These are phyloP conservation scores for Solanum okadae DNA, from an alignment of 257 asterid species.

Conservation along the genomic window DNA sequence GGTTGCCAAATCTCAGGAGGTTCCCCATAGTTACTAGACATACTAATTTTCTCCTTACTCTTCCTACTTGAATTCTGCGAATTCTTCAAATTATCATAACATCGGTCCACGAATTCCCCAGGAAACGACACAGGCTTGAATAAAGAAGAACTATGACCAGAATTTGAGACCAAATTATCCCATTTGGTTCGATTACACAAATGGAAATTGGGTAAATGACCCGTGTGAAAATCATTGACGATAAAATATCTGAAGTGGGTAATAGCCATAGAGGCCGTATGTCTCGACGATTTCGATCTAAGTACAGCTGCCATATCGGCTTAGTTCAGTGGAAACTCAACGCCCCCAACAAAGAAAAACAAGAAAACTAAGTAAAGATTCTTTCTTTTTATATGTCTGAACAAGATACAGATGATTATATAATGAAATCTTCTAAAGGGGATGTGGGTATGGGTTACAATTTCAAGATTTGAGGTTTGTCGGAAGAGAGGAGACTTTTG, in stretches of 20 bases:
- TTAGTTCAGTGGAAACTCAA: not conserved
- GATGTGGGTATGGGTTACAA: not conserved
- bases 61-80: conserved; percentile 8
- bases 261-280: conserved; percentile 48
- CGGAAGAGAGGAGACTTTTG: not conserved
- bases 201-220: conserved; percentile 37
- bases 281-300: conserved; percentile 76
- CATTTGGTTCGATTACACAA: conserved; percentile 33
- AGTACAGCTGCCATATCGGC: conserved; percentile 70
- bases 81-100: conserved; percentile 6
- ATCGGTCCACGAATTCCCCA: conserved; percentile 32
- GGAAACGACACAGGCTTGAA: conserved; percentile 44
- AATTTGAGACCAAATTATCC: conserved; percentile 28
- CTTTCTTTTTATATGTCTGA: not conserved
- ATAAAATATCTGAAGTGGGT: conserved; percentile 71
- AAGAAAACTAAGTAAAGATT: not conserved
- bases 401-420: not conserved
- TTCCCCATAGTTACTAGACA: conserved; percentile 61
- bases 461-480: not conserved
- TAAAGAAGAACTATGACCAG: conserved; percentile 34
- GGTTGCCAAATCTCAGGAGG: conserved; percentile 99
- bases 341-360: not conserved
- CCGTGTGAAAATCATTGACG: conserved; percentile 49
- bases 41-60: conserved; percentile 20
- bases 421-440: not conserved